Percentiles rank a stretch among this genome's conserved stretches.
These are phyloP conservation scores for Penicillium corylophilum DNA, from an alignment of 2,329 filamentous ascomycete species.

Conservation along the genomic window DNA sequence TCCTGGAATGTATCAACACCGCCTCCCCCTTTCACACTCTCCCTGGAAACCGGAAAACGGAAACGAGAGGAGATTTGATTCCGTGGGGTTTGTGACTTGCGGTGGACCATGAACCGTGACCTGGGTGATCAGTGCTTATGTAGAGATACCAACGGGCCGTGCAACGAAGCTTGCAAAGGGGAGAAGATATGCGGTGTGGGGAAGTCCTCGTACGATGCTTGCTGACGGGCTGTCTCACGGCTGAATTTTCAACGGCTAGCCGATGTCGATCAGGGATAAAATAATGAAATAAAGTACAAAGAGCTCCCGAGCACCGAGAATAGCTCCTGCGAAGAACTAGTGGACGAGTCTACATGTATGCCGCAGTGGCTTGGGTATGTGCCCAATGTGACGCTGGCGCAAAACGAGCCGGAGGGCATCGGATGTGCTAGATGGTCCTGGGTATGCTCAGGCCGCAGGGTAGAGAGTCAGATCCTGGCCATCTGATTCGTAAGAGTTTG, in stretches of 20 bases:
- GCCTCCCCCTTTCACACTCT: constrained; percentile 21
- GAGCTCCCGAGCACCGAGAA: neutral
- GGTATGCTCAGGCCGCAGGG: neutral
- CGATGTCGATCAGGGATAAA: neutral
- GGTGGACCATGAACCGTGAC: neutral
- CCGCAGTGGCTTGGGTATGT: constrained; percentile 10
- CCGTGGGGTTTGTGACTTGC: no score
- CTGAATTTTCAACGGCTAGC: neutral
- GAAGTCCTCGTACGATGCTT: neutral
- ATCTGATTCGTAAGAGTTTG: neutral
- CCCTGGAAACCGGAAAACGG: constrained; percentile 4
- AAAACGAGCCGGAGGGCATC: neutral
- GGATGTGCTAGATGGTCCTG: neutral
- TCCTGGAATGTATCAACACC: constrained; percentile 22
- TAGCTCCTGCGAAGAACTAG: no score
- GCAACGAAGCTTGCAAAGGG: neutral
- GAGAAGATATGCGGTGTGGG: neutral
- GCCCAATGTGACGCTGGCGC: constrained; percentile 9
- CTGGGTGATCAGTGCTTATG: neutral
- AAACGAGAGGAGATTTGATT: no score
- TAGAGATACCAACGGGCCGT: neutral
- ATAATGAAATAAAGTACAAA: neutral
- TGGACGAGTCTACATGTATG: no score
- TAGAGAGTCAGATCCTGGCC: neutral
- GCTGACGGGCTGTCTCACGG: neutral